These are phyloP conservation scores for Komagataea norvegica DNA, from an alignment of 1,139 yeast genomes.

Conservation along the genomic window DNA sequence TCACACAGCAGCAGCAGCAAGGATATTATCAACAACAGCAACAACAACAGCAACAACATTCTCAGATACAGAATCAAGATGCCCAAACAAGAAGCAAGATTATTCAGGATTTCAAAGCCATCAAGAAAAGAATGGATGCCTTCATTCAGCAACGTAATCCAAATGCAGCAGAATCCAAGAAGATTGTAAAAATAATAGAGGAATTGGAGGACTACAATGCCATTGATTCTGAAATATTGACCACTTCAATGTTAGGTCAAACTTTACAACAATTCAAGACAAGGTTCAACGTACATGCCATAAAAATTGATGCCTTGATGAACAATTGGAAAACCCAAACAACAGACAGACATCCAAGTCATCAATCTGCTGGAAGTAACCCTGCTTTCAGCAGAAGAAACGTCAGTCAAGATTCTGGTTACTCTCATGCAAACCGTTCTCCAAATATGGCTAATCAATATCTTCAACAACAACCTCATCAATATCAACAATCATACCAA, in stretches of 20 bases:
- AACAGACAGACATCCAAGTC: not conserved
- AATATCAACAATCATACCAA: not conserved
- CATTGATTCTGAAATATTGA: slow-evolving; percentile 1
- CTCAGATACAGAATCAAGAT: not conserved
- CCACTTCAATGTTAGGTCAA: not conserved
- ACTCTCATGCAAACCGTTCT: no score
- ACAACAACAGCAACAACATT: not conserved
- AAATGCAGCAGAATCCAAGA: not conserved
- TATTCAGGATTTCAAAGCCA: not conserved
- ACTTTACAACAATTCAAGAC: not conserved
- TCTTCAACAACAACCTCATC: not conserved
- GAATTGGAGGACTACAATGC: not conserved
- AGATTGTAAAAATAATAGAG: not conserved
- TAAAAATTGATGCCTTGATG: not conserved
- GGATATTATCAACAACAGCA: not conserved
- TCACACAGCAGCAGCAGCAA: not conserved
- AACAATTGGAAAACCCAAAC: not conserved
- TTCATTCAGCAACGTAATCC: no score
- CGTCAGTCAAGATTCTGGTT: no score
- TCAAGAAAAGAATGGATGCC: not conserved
- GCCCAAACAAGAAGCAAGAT: not conserved
- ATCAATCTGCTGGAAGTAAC: no score
- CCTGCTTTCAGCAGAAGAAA: no score
- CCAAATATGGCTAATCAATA: no score
- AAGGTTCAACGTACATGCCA: slow-evolving; percentile 1